Evolutionary conservation across 2,329 filamentous ascomycete genomes (phyloP).

Genomic region (Zasmidium citrigriseum): DNA sequence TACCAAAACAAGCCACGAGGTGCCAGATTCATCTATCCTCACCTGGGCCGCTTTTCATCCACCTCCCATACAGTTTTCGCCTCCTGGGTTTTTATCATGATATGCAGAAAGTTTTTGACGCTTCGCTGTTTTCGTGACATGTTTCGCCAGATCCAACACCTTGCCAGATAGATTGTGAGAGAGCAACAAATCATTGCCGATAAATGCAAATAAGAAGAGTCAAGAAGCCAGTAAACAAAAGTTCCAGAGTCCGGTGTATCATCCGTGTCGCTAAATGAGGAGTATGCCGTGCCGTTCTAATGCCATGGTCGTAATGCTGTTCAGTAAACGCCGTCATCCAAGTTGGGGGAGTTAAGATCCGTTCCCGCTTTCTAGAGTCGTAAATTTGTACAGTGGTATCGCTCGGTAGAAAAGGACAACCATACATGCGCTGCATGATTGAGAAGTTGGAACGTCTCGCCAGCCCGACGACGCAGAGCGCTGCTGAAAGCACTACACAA

Average conservation of each 20-base stretch:
- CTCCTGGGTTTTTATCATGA: slow-evolving; percentile 12
- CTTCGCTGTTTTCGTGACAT: slow-evolving; percentile 15
- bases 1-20: not conserved
- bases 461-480: slow-evolving; percentile 29
- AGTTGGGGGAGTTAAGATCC: slow-evolving; percentile 12
- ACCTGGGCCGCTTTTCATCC: not conserved
- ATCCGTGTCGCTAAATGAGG: slow-evolving; percentile 13
- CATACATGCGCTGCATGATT: not conserved
- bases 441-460: slow-evolving; percentile 21
- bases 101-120: slow-evolving; percentile 10
- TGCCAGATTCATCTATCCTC: not conserved
- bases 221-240: slow-evolving; percentile 7
- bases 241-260: slow-evolving; percentile 13
- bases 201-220: slow-evolving; percentile 10
- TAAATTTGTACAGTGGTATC: slow-evolving; percentile 30
- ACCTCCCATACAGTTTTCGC: slow-evolving; percentile 4
- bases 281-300: slow-evolving; percentile 22
- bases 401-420: slow-evolving; percentile 4
- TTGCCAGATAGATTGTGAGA: slow-evolving; percentile 6
- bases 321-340: slow-evolving; percentile 25
- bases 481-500: slow-evolving; percentile 18
- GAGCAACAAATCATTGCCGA: slow-evolving; percentile 7
- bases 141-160: slow-evolving; percentile 11
- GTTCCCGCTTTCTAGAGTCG: slow-evolving; percentile 22
- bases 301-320: slow-evolving; percentile 26